These are phyloP conservation scores for Avicennia marina DNA, from an alignment of 257 asterid genomes.

Conservation along the genomic window DNA sequence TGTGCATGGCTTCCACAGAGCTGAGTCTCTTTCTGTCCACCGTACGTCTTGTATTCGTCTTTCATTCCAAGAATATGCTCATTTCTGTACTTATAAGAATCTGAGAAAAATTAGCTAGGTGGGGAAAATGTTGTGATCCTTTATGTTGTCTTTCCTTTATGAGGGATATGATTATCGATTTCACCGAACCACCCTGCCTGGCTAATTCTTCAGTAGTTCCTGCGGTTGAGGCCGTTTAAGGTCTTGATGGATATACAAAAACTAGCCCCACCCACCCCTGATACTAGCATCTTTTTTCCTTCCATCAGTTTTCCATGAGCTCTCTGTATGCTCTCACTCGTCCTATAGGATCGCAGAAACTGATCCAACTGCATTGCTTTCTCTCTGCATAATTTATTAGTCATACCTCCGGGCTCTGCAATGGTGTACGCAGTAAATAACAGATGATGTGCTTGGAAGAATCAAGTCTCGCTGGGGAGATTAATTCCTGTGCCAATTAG, in stretches of 20 bases:
- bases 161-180: constrained; percentile 57
- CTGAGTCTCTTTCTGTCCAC: constrained; percentile 76
- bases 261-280: constrained; percentile 57
- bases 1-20: constrained; percentile 83
- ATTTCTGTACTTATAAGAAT: not conserved
- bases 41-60: constrained; percentile 66
- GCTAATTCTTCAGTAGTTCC: constrained; percentile 65
- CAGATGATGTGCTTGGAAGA: constrained; percentile 73
- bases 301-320: constrained; percentile 29
- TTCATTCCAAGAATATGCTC: constrained; percentile 55
- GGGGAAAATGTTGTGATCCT: constrained; percentile 25
- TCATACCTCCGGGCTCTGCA: constrained; percentile 90
- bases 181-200: constrained; percentile 70
- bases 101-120: not conserved
- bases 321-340: constrained; percentile 53
- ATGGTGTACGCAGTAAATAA: constrained; percentile 79
- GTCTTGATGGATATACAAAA: constrained; percentile 64
- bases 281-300: constrained; percentile 21
- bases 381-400: constrained; percentile 76
- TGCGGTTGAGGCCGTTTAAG: constrained; percentile 55
- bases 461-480: constrained; percentile 52
- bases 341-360: constrained; percentile 62
- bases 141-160: constrained; percentile 55
- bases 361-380: constrained; percentile 67
- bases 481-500: constrained; percentile 31